These are phyloP conservation scores for Trichoderma sp. DNA, from an alignment of 2,329 filamentous ascomycete species.

Conservation along the genomic window DNA sequence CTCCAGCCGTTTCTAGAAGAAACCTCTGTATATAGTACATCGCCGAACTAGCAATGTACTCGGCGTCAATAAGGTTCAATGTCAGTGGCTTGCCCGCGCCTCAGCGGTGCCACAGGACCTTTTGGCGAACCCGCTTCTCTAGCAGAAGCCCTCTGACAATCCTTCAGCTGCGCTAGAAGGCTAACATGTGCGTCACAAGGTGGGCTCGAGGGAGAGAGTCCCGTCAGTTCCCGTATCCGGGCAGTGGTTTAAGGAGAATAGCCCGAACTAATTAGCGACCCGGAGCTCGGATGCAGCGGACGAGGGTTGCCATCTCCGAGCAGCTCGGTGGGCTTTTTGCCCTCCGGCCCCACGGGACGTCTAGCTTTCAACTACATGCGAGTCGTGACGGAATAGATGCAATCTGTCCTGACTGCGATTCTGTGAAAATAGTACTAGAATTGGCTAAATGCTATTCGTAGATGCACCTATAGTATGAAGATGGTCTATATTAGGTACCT, in stretches of 20 bases:
- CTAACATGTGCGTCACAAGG: conserved; percentile 5
- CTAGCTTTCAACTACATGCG: not conserved
- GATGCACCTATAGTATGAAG: too few species aligned
- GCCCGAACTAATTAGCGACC: not conserved
- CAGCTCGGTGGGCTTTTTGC: conserved; percentile 7
- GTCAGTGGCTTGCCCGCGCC: not conserved
- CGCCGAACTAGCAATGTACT: not conserved
- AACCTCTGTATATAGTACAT: not conserved
- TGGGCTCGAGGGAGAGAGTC: not conserved
- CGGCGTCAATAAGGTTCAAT: not conserved
- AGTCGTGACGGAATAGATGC: not conserved
- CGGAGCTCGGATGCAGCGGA: conserved; percentile 17
- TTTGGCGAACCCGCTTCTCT: not conserved
- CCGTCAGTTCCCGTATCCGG: conserved; percentile 13
- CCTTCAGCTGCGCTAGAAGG: not conserved
- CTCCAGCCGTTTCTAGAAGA: not conserved
- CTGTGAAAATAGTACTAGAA: not conserved
- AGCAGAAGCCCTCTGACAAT: not conserved
- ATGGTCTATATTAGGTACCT: too few species aligned
- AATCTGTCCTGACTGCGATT: not conserved
- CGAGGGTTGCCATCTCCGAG: conserved; percentile 16
- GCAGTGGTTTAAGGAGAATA: not conserved
- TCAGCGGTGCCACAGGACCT: not conserved
- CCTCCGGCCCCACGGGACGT: not conserved
- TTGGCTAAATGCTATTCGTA: too few species aligned